phyloP scores from a whole-genome alignment of 768 basidiomycete genomes.

The Macrolepiota dolichaula region DNA sequence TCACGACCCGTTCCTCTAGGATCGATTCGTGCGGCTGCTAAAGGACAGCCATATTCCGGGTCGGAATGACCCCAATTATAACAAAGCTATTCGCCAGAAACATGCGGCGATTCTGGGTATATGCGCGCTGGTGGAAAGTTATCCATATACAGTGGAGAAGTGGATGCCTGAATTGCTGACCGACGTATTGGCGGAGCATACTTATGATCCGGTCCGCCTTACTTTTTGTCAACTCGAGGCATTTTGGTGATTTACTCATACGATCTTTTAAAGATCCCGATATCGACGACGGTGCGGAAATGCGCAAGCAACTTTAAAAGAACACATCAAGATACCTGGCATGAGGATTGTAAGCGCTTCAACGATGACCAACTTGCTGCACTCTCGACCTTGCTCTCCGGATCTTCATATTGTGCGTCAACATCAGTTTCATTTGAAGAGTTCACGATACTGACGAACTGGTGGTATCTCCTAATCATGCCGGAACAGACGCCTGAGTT shows the following conservation, averaged over 20 bases:
- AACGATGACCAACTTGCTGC: conserved; percentile 80
- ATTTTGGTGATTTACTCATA: conserved; percentile 13
- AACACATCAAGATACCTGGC: conserved; percentile 88
- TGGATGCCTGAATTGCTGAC: conserved; percentile 90
- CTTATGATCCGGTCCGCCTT: conserved; percentile 71
- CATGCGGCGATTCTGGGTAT: conserved; percentile 95
- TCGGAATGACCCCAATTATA: conserved; percentile 64
- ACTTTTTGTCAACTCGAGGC: background rate
- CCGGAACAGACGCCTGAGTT: background rate
- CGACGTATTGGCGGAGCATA: conserved; percentile 74
- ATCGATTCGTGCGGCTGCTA: conserved; percentile 76
- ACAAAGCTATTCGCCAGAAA: conserved; percentile 66
- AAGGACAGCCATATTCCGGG: conserved; percentile 63
- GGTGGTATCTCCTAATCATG: background rate
- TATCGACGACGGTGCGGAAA: conserved; percentile 78
- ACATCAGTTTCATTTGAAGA: background rate
- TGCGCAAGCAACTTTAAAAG: conserved; percentile 79
- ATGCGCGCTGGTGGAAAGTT: conserved; percentile 89
- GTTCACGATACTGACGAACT: background rate
- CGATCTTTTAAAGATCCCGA: conserved; percentile 54
- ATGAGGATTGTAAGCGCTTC: conserved; percentile 84
- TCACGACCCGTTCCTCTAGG: conserved; percentile 32
- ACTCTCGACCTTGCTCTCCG: conserved; percentile 79
- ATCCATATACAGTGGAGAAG: conserved; percentile 91
- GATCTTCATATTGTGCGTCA: conserved; percentile 76